Percentiles rank a stretch among this genome's conserved stretches.
These are phyloP conservation scores for Phytophthora pini DNA, from an alignment of 352 stramenopile genomes.

Conservation along the genomic window DNA sequence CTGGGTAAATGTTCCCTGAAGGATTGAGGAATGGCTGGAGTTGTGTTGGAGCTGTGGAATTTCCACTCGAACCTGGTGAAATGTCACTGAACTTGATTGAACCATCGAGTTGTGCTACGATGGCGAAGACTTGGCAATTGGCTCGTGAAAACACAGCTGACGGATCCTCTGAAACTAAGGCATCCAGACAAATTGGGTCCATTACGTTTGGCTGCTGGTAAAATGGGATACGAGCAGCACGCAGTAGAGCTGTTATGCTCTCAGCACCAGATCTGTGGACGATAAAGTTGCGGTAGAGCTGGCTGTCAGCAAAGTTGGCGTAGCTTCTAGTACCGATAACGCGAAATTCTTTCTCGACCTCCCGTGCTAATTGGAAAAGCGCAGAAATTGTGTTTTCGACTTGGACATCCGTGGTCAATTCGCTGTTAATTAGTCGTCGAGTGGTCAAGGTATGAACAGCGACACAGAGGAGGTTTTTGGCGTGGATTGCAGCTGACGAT, in stretches of 20 bases:
- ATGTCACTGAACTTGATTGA: slow-evolving; percentile 25
- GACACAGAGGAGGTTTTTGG: slow-evolving; percentile 27
- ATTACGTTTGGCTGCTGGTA: slow-evolving; percentile 55
- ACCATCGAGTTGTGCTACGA: slow-evolving; percentile 9
- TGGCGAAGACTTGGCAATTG: slow-evolving; percentile 34
- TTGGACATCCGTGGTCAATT: neutral
- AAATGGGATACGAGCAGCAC: slow-evolving; percentile 57
- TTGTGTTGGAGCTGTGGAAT: slow-evolving; percentile 27
- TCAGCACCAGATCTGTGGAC: slow-evolving; percentile 1
- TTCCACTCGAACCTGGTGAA: slow-evolving; percentile 1
- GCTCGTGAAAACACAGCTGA: slow-evolving; percentile 22
- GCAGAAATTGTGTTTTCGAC: slow-evolving; percentile 21
- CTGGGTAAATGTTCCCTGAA: slow-evolving; percentile 18
- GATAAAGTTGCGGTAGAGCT: slow-evolving; percentile 61
- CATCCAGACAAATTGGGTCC: slow-evolving; percentile 12
- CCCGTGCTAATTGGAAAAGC: slow-evolving; percentile 41
- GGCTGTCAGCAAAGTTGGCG: slow-evolving; percentile 50
- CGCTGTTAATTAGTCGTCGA: slow-evolving; percentile 5
- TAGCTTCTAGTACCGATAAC: slow-evolving; percentile 54
- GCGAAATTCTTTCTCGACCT: slow-evolving; percentile 57
- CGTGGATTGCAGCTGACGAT: slow-evolving; percentile 19
- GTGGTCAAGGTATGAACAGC: slow-evolving; percentile 20
- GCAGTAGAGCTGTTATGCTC: slow-evolving; percentile 51
- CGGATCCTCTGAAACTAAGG: neutral
- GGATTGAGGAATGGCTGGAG: slow-evolving; percentile 59